Percentiles rank a stretch among this genome's conserved stretches.
Conservation (phyloP, 257 asterid genomes). For the Jacaranda mimosifolia region DNA sequence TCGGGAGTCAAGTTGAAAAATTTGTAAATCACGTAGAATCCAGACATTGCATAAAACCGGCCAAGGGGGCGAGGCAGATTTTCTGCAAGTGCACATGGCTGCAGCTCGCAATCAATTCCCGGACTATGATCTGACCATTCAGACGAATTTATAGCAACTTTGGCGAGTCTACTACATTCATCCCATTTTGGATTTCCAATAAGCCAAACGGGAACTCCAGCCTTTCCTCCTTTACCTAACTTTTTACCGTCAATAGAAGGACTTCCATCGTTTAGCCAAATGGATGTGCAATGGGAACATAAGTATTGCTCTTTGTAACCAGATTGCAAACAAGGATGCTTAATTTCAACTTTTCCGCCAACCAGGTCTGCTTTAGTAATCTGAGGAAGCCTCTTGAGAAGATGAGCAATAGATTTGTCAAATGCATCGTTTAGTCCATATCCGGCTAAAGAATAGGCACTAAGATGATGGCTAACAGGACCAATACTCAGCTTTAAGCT, state of each 20-base stretch:
- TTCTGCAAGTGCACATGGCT: constrained; percentile 85
- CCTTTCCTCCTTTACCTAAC: constrained; percentile 52
- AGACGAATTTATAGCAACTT: constrained; percentile 77
- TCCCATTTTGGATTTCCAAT: constrained; percentile 93
- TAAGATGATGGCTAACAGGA: constrained; percentile 77
- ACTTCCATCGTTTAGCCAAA: constrained; percentile 54
- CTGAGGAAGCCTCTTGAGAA: constrained; percentile 68
- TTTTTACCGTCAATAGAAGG: constrained; percentile 58
- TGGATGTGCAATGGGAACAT: constrained; percentile 75
- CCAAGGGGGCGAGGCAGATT: constrained; percentile 85
- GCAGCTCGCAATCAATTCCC: constrained; percentile 78
- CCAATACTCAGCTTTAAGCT: constrained; percentile 85
- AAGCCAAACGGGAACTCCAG: constrained; percentile 64
- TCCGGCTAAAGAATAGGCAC: constrained; percentile 92
- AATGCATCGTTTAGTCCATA: constrained; percentile 97
- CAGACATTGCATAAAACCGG: constrained; percentile 91
- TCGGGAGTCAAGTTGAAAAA: constrained; percentile 77
- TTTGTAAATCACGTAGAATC: constrained; percentile 85
- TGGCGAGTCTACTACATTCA: constrained; percentile 82
- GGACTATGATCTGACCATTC: constrained; percentile 75
- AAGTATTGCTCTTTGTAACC: constrained; percentile 78
- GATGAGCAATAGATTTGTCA: constrained; percentile 87
- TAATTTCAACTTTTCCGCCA: constrained; percentile 65
- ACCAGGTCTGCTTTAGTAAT: constrained; percentile 59
- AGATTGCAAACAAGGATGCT: constrained; percentile 90